A percentile compares a stretch with the other conserved stretches of the same genome.
These are phyloP conservation scores for Coelastrella sp. DNA, from an alignment of 139 green algal species.

Conservation along the genomic window DNA sequence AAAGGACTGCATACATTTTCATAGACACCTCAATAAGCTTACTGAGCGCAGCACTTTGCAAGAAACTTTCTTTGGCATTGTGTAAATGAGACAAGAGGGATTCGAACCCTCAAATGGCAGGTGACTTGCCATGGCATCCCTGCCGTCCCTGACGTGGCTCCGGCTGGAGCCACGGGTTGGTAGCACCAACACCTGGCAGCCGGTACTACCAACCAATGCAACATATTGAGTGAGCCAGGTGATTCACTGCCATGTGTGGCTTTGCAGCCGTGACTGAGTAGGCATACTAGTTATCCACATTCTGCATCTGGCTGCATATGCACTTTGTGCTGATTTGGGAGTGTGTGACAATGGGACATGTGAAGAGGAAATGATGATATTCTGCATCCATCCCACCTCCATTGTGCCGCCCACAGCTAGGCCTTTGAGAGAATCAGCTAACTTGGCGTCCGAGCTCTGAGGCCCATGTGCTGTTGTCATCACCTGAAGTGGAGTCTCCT, in stretches of 20 bases:
- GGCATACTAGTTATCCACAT: background rate
- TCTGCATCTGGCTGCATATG: background rate
- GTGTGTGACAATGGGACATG: no score
- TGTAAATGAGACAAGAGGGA: background rate
- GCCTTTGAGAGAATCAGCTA: conserved; percentile 64
- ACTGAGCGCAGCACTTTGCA: no score
- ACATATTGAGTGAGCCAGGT: background rate
- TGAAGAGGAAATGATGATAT: background rate
- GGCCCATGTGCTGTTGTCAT: no score
- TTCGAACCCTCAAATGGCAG: background rate
- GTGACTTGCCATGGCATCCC: background rate
- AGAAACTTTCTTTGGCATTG: no score
- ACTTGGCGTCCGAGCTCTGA: conserved; percentile 52
- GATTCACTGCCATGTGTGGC: background rate
- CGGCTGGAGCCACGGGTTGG: no score
- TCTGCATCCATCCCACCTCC: background rate
- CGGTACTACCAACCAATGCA: background rate
- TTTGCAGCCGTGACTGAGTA: background rate
- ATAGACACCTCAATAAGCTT: no score
- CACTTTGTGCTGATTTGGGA: background rate
- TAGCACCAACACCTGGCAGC: background rate
- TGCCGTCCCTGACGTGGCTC: background rate
- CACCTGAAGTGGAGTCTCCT: no score
- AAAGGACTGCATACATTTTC: no score
- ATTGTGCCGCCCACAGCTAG: conserved; percentile 43